Evolutionary conservation across 1,284 basidiomycete genomes (phyloP), one percentile per base, ranked within the genome.

Genomic region (Meripilus lineatus): DNA sequence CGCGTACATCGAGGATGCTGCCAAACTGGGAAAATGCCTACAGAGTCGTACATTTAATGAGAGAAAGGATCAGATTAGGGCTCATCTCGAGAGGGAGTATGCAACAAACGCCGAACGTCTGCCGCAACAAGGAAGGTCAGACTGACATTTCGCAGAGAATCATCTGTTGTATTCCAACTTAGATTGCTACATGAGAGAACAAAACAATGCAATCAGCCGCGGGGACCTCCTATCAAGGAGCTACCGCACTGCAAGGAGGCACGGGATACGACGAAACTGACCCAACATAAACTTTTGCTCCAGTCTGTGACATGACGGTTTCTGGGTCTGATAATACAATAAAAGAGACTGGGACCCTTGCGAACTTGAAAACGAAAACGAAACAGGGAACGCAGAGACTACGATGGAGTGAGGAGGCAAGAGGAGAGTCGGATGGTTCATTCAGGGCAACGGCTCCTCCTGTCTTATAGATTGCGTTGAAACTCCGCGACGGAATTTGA

Each of bases 111-210:
- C 56, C 53, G 55, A 45, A 48, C 44, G 37, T 35, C 58, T 64
- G 55, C 56, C 61, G 61, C 60, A 58, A 62, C 39, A 53, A 57
- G 53, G 62, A 62, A 69, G 8, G n/a, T 60, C 69, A 75, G 56
- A 88, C 85, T 83, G 76, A 92, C 90, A 75, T 80, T 69, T 68
- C 81, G 80, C 59, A 94, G 77, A 51, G 79, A 80, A 45, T 93
- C 90, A 79, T 93, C 91, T 64, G 81, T 93, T 67, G 91, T 93
- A 80, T 89, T 91, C 91, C 91, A 89, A 75, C 85, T 88, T 76
- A 89, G 74, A 79, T 89, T 89, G 74, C 85, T 89, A 80, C 67
- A 74, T 67, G 46, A 48, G 50, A 41, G 42, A 48, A 50, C 35
- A 49, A 44, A 39, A 43, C 48, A 43, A 51, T 47, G 50, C 54